A percentile compares a stretch with the other conserved stretches of the same genome.
Evolutionary conservation across 257 asterid genomes (phyloP).

Genomic region (Knoxia roxburghii): DNA sequence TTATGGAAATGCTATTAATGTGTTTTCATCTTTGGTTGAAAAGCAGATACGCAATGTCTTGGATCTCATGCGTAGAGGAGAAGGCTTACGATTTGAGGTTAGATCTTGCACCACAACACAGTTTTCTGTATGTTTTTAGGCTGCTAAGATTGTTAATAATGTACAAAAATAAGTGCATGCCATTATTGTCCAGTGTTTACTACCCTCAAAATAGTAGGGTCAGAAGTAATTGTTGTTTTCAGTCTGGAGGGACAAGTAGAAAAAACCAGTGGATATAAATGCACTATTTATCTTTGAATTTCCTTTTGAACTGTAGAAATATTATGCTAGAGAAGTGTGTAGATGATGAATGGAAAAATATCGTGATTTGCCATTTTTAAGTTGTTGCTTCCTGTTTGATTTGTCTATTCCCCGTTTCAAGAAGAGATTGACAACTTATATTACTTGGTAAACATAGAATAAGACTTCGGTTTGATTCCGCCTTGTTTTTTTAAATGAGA

Average conservation of each 20-base stretch:
- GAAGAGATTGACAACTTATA: no score
- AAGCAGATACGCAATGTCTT: constrained; percentile 90
- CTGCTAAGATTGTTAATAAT: neutral
- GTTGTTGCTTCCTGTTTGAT: neutral
- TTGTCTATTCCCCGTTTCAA: no score
- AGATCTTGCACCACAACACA: constrained; percentile 19
- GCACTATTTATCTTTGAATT: neutral
- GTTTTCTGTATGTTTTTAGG: neutral
- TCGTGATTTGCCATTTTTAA: neutral
- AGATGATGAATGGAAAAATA: neutral
- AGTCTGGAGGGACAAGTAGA: no score
- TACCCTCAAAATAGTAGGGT: neutral
- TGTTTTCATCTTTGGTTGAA: neutral
- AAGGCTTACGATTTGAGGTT: constrained; percentile 85
- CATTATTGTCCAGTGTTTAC: neutral
- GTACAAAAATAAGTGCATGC: neutral
- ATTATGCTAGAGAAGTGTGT: neutral
- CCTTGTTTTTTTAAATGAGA: no score
- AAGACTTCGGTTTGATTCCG: no score
- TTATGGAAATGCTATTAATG: neutral
- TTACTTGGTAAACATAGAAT: no score
- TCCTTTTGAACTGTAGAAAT: no score
- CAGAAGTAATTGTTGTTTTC: neutral
- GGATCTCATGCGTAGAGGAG: constrained; percentile 95
- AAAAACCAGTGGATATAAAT: no score